Evolutionary conservation across 2,329 filamentous ascomycete genomes (phyloP), one percentile per base, ranked within the genome.

Genomic region (Aurifilum marmelostoma): DNA sequence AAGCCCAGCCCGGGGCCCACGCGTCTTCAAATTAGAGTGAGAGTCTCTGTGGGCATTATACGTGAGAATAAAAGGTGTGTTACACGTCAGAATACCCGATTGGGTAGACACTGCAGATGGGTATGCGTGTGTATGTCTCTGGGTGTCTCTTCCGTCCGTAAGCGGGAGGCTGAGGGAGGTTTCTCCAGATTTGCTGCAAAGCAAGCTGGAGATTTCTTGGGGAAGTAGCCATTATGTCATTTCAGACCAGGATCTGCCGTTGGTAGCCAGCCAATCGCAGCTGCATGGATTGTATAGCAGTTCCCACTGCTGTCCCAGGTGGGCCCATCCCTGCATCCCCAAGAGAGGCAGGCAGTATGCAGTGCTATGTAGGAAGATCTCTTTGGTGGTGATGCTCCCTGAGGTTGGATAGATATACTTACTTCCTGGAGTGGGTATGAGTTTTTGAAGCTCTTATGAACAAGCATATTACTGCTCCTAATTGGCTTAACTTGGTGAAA

Each of bases 221-320:
- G 12, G 24, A 6, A 18, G 27, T 16, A 37, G 66, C 61, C 68
- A 68, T 65, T 70, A 70, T 70, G 68, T 70, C 68, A 70, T 70
- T 66, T 58, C 43, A 47, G 39, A 37, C 27, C 66, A 41, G 50
- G 47, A 47, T 62, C 50, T 56, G 65, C 68, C 65, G 61, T 41
- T n/a, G 68, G 41, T 65, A 64, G 27, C 65, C 68, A 67, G 65
- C 68, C 68, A 70, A 70, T 67, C 27, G 68, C 65, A 37, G 43
- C 24, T n/a, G 62, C 27, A 67, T 41, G 41, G 65, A 43, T 29
- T 54, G 52, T 8, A 8, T 56, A 47, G 43, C 43, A n/a, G 43
- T 47, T 47, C 43, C 43, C 43, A 47, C 43, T 47, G 21, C 43
- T 47, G 43, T 21, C 7, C n/a, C 6, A 47, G 18, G 43, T n/a